These are phyloP conservation scores for Allium sativum DNA, from an alignment of 106 monocot species.

Conservation along the genomic window DNA sequence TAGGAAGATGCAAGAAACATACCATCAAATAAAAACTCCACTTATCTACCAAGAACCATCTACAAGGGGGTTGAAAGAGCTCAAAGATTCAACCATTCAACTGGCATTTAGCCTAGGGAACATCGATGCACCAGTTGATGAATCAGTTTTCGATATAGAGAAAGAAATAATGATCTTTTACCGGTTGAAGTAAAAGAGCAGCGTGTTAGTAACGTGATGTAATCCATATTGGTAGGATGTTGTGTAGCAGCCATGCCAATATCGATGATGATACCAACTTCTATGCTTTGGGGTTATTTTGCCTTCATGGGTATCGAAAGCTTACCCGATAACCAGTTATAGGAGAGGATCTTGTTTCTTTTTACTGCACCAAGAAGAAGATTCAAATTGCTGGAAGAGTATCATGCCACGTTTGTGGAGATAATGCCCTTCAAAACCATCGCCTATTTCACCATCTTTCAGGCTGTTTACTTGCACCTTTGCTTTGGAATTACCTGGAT, in stretches of 20 bases:
- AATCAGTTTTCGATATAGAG: constrained; percentile 66
- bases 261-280: constrained; percentile 70
- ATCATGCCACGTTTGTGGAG: constrained; percentile 77
- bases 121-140: constrained; percentile 68
- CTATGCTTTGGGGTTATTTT: constrained; percentile 82
- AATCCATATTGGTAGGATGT: constrained; percentile 54
- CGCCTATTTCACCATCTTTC: constrained; percentile 60
- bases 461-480: constrained; percentile 41
- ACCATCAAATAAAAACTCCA: constrained; percentile 76
- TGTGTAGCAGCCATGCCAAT: constrained; percentile 81
- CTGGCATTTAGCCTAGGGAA: constrained; percentile 52
- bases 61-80: constrained; percentile 38
- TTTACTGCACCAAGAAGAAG: constrained; percentile 78
- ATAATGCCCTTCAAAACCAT: constrained; percentile 79
- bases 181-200: constrained; percentile 85
- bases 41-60: constrained; percentile 57
- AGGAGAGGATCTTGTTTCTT: constrained; percentile 77
- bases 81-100: constrained; percentile 72
- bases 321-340: constrained; percentile 91
- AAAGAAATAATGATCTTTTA: constrained; percentile 75
- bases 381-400: constrained; percentile 77
- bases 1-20: constrained; percentile 73
- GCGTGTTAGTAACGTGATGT: constrained; percentile 61
- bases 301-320: constrained; percentile 93
- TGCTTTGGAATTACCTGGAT: constrained; percentile 87